Evolutionary conservation across 176 grass and related monocot genomes (phyloP).

Genomic region (Raddia distichophylla): DNA sequence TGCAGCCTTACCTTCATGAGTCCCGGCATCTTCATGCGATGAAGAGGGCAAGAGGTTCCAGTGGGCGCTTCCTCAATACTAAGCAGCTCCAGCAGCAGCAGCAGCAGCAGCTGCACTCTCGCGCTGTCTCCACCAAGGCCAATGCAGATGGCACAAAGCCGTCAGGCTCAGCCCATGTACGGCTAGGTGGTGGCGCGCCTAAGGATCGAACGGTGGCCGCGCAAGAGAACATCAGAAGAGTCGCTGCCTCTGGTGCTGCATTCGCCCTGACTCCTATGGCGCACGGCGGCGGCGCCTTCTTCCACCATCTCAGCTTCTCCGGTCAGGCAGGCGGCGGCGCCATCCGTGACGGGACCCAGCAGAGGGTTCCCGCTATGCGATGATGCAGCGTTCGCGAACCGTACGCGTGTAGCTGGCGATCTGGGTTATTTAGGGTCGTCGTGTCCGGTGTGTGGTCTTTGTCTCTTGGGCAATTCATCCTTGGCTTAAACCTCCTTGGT

Average conservation of each 20-base stretch:
- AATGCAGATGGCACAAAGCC: slow-evolving; percentile 1
- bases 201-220: slow-evolving; percentile 20
- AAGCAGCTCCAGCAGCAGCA: slow-evolving; percentile 56
- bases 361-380: slow-evolving; percentile 39
- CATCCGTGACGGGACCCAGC: slow-evolving; percentile 12
- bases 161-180: slow-evolving; percentile 35
- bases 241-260: slow-evolving; percentile 18
- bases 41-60: slow-evolving; percentile 70
- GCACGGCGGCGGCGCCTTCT: slow-evolving; percentile 32
- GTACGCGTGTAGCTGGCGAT: not conserved
- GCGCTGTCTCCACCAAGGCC: not conserved
- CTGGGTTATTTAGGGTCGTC: not conserved
- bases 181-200: slow-evolving; percentile 19
- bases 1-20: slow-evolving; percentile 84
- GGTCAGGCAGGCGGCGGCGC: not conserved
- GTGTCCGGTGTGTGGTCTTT: slow-evolving; percentile 35
- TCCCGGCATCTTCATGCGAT: slow-evolving; percentile 81
- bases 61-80: slow-evolving; percentile 75
- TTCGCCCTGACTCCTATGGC: slow-evolving; percentile 25
- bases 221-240: slow-evolving; percentile 19
- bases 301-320: slow-evolving; percentile 49
- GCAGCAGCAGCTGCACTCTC: slow-evolving; percentile 40
- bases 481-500: slow-evolving; percentile 58
- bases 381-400: not conserved
- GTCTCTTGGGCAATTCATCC: slow-evolving; percentile 68